Evolutionary conservation across 2,329 filamentous ascomycete species (phyloP).

Genomic region (Chrysoporthe puriensis): DNA sequence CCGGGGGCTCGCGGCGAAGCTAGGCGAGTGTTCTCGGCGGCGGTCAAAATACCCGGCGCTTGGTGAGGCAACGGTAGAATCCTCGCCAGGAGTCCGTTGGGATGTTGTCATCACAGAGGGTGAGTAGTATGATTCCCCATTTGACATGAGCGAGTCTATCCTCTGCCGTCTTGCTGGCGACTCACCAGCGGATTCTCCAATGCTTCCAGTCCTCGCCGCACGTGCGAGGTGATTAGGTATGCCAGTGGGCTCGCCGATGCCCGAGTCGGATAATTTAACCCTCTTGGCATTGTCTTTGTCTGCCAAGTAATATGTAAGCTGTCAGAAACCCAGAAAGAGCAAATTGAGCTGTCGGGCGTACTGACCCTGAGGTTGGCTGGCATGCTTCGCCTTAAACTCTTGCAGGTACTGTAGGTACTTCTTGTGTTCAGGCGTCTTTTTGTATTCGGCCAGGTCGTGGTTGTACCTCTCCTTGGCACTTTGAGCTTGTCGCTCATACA

Average conservation of each 20-base stretch:
- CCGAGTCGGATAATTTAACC: constrained; percentile 48
- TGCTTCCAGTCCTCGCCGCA: constrained; percentile 37
- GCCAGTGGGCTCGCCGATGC: constrained; percentile 37
- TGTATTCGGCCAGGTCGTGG: constrained; percentile 72
- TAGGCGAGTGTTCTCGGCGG: constrained; percentile 36
- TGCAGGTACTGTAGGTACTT: constrained; percentile 73
- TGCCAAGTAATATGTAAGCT: constrained; percentile 32
- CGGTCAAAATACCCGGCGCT: constrained; percentile 43
- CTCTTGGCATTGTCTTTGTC: constrained; percentile 56
- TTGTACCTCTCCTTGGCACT: constrained; percentile 78
- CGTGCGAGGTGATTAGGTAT: constrained; percentile 51
- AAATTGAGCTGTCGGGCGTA: constrained; percentile 17
- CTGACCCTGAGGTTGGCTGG: constrained; percentile 59
- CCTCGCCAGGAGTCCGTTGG: constrained; percentile 46
- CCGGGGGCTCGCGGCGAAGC: constrained; percentile 33
- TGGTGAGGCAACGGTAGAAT: constrained; percentile 47
- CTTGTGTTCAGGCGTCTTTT: constrained; percentile 72
- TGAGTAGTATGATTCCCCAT: constrained; percentile 50
- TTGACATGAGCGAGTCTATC: constrained; percentile 52
- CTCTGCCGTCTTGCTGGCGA: constrained; percentile 51
- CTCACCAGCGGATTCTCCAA: constrained; percentile 16
- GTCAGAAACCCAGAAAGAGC: background rate
- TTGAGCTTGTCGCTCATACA: constrained; percentile 73
- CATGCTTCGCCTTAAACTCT: constrained; percentile 78
- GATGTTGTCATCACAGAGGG: constrained; percentile 41